Evolutionary conservation across 2,329 filamentous ascomycete species (phyloP), one percentile per base, ranked within the genome.

Genomic region (Hirsutella rhossiliensis): DNA sequence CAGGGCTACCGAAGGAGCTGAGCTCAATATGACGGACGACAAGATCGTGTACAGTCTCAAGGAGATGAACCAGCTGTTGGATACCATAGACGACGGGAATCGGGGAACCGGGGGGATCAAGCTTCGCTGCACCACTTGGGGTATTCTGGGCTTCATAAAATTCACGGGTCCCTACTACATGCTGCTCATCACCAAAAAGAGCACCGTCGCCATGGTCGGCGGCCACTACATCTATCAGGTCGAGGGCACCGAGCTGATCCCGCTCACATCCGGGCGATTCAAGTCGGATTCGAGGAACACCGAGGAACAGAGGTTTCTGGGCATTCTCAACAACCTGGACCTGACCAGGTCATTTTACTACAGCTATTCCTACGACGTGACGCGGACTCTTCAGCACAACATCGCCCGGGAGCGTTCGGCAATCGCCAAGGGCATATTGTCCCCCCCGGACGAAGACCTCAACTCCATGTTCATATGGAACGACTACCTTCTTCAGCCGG

Each of bases 401-500:
- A 88, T 98, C 48, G 82, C 81, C 18, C 75, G 80, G 29, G 88
- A 96, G 62, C 76, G 92, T 34, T 72, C 76, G 41, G 79, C 82
- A 3, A 64, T 94, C 41, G 73, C 78, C 28, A 71, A 80, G 47
- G 86, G 84, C 1, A 64, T 72, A 12, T 67, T 76, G 2, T 73
- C 76, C 27, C 71, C 75, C 7, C 69, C 72, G 36, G 69, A 75
- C 27, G 73, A 76, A 29, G 78, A 88, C 52, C 84, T 84, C 59
- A 94, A 96, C 56, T 78, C 84, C 34, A 98, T 98, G 92, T 98
- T 98, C 58, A 84, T 97, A 3, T 98, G 92, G 92, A 98, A 98
- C 54, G 79, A 86, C 52, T 85, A 96, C 61, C 72, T 98, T 5
- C 73, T 98, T 17, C 73, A 82, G 47, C 89, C 92, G 1, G 87